Base-by-base conservation (phyloP, 2,329 filamentous ascomycete genomes). In the Phaeosphaeria sp. region DNA sequence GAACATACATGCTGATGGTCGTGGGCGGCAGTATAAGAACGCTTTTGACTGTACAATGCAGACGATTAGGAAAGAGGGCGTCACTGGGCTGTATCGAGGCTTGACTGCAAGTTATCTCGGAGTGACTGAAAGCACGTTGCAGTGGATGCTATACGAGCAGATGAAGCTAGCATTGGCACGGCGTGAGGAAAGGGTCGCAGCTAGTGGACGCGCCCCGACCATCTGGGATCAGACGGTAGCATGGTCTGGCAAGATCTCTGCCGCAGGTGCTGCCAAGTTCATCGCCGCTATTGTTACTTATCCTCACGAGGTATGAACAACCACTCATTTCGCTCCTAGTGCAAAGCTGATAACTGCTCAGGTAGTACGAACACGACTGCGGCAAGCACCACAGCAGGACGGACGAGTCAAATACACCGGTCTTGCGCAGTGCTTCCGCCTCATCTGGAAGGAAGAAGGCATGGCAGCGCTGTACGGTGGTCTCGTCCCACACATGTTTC, bases 121-220 rank as follows among this genome's bases (percentile, higher is more conserved):
- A 22, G 92, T 96, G 20, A 90, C 90, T 2, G 94, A 97, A 81
- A 93, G 89, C 64, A 95, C 93, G 5, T 78, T 97, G 69, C 93
- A 98, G 76, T 97, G 93, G 93, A 89, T 96, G 71, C 80, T 97
- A 68, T 98, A 97, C 78, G 93, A 98, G 80, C 90, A 93, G 77
- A 88, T 96, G 83, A 98, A 97, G 84, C 82, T 85, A 22, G 82
- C 83, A n/a, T 80, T 97, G 33, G 86, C 85, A 46, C 79, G 80
- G 46, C 82, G 92, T 58, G 89, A 90, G 75, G 83, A 83, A 68
- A 80, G 78, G 51, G 49, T 82, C 74, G 61, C 79, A 63, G 67
- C 88, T 77, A 80, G 80, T 15, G 89, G 90, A 1, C 82, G 88
- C 46, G 80, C 84, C 39, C 88, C 86, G 75, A 91, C 81, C 4